These are phyloP conservation scores for Mesembryanthemum crystallinum DNA, from an alignment of 148 eudicot species.

Conservation along the genomic window DNA sequence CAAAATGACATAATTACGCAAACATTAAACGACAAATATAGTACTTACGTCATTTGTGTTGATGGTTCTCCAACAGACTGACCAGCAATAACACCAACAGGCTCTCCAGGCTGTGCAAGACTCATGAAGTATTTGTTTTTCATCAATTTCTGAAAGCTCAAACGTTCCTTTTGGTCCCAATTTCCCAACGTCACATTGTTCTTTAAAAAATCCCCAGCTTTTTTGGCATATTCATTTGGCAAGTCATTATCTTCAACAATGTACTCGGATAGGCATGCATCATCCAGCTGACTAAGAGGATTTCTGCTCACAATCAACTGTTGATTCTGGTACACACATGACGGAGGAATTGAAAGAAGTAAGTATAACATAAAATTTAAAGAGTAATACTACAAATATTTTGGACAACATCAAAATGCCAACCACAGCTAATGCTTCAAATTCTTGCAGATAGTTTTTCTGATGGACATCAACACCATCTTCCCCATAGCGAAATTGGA, in stretches of 20 bases:
- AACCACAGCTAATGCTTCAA: slow-evolving; percentile 76
- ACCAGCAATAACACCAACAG: slow-evolving; percentile 96
- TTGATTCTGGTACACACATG: slow-evolving; percentile 49
- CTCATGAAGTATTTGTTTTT: slow-evolving; percentile 73
- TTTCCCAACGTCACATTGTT: slow-evolving; percentile 13
- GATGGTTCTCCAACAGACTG: slow-evolving; percentile 98
- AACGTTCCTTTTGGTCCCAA: slow-evolving; percentile 30
- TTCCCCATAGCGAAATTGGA: slow-evolving; percentile 93
- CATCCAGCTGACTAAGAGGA: slow-evolving; percentile 44
- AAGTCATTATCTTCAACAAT: slow-evolving; percentile 50
- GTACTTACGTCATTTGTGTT: slow-evolving; percentile 96
- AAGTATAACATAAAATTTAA: not conserved
- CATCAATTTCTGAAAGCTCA: slow-evolving; percentile 56
- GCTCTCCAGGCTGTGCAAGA: slow-evolving; percentile 94
- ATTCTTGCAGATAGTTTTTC: slow-evolving; percentile 78
- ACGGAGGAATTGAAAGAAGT: not conserved
- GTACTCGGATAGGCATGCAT: slow-evolving; percentile 45
- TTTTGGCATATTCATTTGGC: slow-evolving; percentile 55
- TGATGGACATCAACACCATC: slow-evolving; percentile 93
- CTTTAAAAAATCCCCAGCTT: slow-evolving; percentile 40
- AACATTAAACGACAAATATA: not conserved
- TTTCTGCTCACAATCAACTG: slow-evolving; percentile 46
- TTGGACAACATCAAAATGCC: slow-evolving; percentile 20
- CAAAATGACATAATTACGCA: not conserved
- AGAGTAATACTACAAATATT: not conserved